Conservation (phyloP, 2,329 filamentous ascomycete genomes). For the Nigrograna mackinnonii region DNA sequence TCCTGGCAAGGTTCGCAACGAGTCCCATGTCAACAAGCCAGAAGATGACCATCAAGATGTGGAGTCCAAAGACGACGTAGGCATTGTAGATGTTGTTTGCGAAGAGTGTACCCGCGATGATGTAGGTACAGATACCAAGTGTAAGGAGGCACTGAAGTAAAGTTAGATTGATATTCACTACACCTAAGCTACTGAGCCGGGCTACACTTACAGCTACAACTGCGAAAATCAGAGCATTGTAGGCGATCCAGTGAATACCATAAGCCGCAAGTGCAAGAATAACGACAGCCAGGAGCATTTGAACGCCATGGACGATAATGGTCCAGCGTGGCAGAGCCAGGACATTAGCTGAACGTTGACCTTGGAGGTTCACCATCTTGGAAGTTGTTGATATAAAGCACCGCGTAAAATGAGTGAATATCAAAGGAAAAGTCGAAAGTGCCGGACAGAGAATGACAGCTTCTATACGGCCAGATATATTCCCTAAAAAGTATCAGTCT, state of each 20-base stretch:
- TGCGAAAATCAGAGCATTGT: constrained; percentile 43
- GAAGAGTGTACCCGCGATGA: constrained; percentile 48
- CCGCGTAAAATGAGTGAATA: neutral
- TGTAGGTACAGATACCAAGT: constrained; percentile 53
- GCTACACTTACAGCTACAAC: constrained; percentile 17
- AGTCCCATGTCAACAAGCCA: constrained; percentile 49
- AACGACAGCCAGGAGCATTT: constrained; percentile 47
- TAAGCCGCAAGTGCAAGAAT: constrained; percentile 55
- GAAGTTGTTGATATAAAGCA: neutral
- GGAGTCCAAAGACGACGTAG: constrained; percentile 57
- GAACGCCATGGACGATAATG: constrained; percentile 20
- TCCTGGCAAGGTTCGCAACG: constrained; percentile 21
- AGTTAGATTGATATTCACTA: too few species aligned
- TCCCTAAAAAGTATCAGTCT: too few species aligned
- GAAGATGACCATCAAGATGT: constrained; percentile 57
- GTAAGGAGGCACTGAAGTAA: too few species aligned
- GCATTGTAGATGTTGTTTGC: constrained; percentile 55
- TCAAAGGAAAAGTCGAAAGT: neutral
- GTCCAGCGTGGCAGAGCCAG: constrained; percentile 18
- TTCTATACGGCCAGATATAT: too few species aligned
- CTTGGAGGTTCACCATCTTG: too few species aligned
- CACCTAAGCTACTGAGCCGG: too few species aligned
- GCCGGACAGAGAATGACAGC: neutral
- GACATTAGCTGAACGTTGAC: constrained; percentile 5
- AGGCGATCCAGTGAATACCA: constrained; percentile 42